phyloP scores from a whole-genome alignment of 1,284 basidiomycete genomes.

The Sporisorium exsertum region DNA sequence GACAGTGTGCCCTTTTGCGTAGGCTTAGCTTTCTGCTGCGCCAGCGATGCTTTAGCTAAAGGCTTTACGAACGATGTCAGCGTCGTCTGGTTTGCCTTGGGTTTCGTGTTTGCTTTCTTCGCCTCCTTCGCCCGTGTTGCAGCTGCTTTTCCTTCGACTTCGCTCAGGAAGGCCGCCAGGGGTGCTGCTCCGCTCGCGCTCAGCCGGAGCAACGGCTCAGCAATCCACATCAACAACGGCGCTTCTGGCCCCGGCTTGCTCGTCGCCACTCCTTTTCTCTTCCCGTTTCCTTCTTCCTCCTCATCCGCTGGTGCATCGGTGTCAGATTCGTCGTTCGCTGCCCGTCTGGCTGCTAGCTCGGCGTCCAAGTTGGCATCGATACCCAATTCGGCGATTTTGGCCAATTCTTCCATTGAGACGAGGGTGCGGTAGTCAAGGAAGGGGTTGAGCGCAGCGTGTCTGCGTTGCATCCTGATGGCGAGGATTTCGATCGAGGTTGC shows the following conservation, averaged over 20 bases:
- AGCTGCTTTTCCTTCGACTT: conserved; percentile 17
- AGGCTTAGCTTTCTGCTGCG: background rate
- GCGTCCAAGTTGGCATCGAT: conserved; percentile 24
- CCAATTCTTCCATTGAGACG: conserved; percentile 19
- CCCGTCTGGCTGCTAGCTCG: conserved; percentile 6
- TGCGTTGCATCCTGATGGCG: conserved; percentile 27
- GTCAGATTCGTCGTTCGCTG: conserved; percentile 4
- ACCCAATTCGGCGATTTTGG: conserved; percentile 5
- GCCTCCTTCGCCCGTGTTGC: conserved; percentile 4
- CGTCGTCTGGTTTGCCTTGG: conserved; percentile 5
- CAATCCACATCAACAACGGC: conserved; percentile 43
- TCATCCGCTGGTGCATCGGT: background rate
- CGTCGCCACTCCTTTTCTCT: background rate
- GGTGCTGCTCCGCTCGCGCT: conserved; percentile 18
- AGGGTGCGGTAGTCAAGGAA: conserved; percentile 35
- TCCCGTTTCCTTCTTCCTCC: background rate
- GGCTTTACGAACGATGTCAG: conserved; percentile 20
- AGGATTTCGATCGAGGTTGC: conserved; percentile 18
- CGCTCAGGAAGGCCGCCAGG: conserved; percentile 1
- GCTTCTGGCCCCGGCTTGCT: conserved; percentile 3
- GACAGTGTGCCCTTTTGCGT: background rate
- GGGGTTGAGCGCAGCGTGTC: conserved; percentile 33
- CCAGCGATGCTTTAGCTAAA: conserved; percentile 9
- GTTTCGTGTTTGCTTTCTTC: background rate
- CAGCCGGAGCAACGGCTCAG: conserved; percentile 27